Percentiles rank a stretch among this genome's conserved stretches.
Conservation (phyloP, 345 rosid genomes). For the Bruguiera gymnorhiza region DNA sequence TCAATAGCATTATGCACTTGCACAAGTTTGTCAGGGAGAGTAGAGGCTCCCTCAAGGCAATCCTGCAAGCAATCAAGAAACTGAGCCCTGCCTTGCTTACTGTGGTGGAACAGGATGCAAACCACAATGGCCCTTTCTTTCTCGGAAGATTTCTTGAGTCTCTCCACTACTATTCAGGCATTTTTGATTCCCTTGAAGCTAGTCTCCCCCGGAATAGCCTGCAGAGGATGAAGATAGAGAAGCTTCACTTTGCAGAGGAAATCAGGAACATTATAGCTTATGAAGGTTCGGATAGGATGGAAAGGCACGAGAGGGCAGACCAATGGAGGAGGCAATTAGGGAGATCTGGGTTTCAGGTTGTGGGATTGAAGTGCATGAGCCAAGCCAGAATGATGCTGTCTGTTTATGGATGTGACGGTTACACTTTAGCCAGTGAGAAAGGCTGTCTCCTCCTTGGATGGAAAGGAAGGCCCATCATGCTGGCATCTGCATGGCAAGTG, state of each 20-base stretch:
- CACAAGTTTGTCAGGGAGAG: conserved; percentile 65
- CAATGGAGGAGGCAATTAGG: conserved; percentile 71
- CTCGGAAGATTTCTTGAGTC: conserved; percentile 69
- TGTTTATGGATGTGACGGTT: conserved; percentile 57
- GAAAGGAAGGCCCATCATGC: conserved; percentile 64
- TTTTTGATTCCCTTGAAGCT: conserved; percentile 60
- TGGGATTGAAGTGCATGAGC: conserved; percentile 47
- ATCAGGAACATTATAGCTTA: conserved; percentile 51
- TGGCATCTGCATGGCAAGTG: conserved; percentile 65
- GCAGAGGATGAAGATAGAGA: conserved; percentile 58
- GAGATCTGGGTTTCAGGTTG: conserved; percentile 56
- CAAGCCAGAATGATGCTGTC: conserved; percentile 60
- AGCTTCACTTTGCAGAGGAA: conserved; percentile 50
- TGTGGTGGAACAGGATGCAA: conserved; percentile 63
- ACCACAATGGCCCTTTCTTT: conserved; percentile 67
- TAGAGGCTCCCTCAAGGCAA: conserved; percentile 57
- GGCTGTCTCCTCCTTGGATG: conserved; percentile 61
- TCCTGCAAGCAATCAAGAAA: conserved; percentile 63
- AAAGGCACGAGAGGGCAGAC: conserved; percentile 64
- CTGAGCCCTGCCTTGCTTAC: conserved; percentile 48
- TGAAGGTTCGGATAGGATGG: conserved; percentile 47
- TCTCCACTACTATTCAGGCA: conserved; percentile 62
- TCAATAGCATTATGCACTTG: conserved; percentile 53
- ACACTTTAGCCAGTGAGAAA: conserved; percentile 46
- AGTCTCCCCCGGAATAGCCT: conserved; percentile 46